phyloP scores from a whole-genome alignment of 2,329 filamentous ascomycete genomes.

The Aspergillaceae sp. region DNA sequence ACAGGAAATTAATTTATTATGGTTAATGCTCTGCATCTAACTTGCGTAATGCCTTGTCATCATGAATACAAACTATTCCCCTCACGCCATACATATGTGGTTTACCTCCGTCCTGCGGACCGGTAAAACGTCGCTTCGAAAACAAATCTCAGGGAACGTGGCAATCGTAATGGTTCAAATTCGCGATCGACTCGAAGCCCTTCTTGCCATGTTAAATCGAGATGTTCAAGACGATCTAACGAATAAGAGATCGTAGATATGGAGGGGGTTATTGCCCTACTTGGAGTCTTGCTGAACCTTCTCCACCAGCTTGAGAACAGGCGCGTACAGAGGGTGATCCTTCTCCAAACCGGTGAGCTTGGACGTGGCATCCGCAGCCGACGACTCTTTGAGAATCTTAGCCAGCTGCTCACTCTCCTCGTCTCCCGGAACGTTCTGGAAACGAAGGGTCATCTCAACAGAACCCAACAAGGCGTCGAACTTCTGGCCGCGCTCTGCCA shows the following conservation, averaged over 20 bases:
- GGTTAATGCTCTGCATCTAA: conserved; percentile 12
- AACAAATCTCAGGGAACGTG: neutral
- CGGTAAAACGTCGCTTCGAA: conserved; percentile 5
- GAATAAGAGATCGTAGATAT: neutral
- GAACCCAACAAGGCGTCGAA: conserved; percentile 68
- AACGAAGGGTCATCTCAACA: conserved; percentile 85
- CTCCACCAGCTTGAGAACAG: conserved; percentile 68
- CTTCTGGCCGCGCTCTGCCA: conserved; percentile 70
- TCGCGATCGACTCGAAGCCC: conserved; percentile 20
- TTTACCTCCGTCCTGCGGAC: conserved; percentile 19
- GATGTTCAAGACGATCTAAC: conserved; percentile 5
- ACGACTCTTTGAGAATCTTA: conserved; percentile 69
- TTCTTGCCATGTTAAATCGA: conserved; percentile 9
- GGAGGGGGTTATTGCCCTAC: conserved; percentile 14
- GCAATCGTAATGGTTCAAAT: conserved; percentile 13
- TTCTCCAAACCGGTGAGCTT: conserved; percentile 75
- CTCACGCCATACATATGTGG: conserved; percentile 21
- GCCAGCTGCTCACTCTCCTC: conserved; percentile 81
- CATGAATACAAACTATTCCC: conserved; percentile 12
- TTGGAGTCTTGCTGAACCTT: conserved; percentile 59
- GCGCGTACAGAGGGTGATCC: conserved; percentile 66
- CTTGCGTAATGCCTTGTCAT: conserved; percentile 7
- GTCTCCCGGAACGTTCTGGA: conserved; percentile 89
- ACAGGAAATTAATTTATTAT: conserved; percentile 24
- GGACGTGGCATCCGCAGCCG: conserved; percentile 64